Percentiles rank a stretch among this genome's conserved stretches.
phyloP scores from a whole-genome alignment of 441 rosid genomes.

The Eruca vesicaria region DNA sequence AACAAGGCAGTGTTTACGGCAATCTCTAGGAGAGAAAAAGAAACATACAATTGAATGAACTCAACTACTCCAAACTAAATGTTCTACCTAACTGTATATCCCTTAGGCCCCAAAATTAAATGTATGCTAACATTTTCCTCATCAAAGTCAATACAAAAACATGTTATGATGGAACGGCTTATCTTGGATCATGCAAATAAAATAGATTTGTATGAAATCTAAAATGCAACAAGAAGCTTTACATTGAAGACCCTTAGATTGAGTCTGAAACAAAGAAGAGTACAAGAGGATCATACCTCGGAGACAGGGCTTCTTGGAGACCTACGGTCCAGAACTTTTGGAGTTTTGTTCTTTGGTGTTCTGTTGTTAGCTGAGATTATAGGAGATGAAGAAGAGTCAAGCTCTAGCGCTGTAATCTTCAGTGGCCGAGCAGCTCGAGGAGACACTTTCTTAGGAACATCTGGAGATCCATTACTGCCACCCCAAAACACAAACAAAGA shows the following conservation, averaged over 20 bases:
- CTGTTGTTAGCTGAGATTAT: conserved; percentile 40
- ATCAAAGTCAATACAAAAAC: conserved; percentile 16
- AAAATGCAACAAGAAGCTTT: neutral
- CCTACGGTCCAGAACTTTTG: conserved; percentile 52
- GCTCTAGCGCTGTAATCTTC: conserved; percentile 50
- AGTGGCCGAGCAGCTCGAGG: conserved; percentile 66
- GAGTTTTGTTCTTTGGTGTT: conserved; percentile 56
- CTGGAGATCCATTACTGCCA: conserved; percentile 63
- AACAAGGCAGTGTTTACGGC: conserved; percentile 3
- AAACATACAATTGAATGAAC: conserved; percentile 20
- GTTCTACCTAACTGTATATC: conserved; percentile 30
- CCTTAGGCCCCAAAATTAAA: neutral
- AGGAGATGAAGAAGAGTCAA: conserved; percentile 50
- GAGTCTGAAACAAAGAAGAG: conserved; percentile 14
- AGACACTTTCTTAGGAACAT: conserved; percentile 61
- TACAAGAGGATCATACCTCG: conserved; percentile 48
- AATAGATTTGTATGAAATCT: conserved; percentile 7
- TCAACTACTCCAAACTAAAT: conserved; percentile 35
- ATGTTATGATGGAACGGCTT: conserved; percentile 17
- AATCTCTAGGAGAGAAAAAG: neutral
- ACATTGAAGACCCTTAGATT: neutral
- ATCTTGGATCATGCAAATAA: conserved; percentile 32
- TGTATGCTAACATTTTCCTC: conserved; percentile 13
- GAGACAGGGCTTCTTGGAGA: conserved; percentile 55
- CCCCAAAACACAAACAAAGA: conserved; percentile 23